Evolutionary conservation across 2,329 filamentous ascomycete species (phyloP).

Genomic region (Aspergillus clavatus): DNA sequence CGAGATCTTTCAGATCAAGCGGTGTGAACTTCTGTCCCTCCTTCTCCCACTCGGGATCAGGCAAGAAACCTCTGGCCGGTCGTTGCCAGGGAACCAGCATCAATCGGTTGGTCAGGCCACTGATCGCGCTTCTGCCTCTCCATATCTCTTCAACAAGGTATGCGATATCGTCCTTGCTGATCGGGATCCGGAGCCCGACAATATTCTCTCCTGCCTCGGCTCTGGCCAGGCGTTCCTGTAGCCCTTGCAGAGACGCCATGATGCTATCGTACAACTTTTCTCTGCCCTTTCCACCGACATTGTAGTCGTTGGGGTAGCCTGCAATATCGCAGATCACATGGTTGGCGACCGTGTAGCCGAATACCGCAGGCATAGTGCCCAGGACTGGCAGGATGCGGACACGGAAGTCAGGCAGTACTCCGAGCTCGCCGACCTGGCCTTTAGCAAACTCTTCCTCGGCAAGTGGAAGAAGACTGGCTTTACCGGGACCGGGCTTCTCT

Average conservation of each 20-base stretch:
- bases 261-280: conserved; percentile 92
- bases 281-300: conserved; percentile 71
- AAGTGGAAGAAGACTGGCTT: conserved; percentile 81
- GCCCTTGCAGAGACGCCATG: conserved; percentile 66
- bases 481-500: conserved; percentile 83
- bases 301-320: conserved; percentile 77
- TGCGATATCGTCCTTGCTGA: conserved; percentile 75
- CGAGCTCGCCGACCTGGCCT: conserved; percentile 78
- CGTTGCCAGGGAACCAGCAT: conserved; percentile 75
- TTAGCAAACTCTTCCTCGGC: conserved; percentile 83
- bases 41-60: conserved; percentile 55
- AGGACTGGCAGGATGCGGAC: conserved; percentile 92
- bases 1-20: conserved; percentile 65
- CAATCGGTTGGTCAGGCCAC: conserved; percentile 72
- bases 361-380: conserved; percentile 95
- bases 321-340: conserved; percentile 79
- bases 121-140: conserved; percentile 74
- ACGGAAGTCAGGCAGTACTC: conserved; percentile 85
- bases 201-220: conserved; percentile 48
- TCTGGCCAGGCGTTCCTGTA: conserved; percentile 70
- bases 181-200: conserved; percentile 70
- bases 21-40: conserved; percentile 73
- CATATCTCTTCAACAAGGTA: conserved; percentile 90
- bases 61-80: conserved; percentile 56
- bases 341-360: conserved; percentile 87